A percentile compares a stretch with the other conserved stretches of the same genome.
phyloP scores from a whole-genome alignment of 78 protist genomes.

The Pigoraptor vietnamica region DNA sequence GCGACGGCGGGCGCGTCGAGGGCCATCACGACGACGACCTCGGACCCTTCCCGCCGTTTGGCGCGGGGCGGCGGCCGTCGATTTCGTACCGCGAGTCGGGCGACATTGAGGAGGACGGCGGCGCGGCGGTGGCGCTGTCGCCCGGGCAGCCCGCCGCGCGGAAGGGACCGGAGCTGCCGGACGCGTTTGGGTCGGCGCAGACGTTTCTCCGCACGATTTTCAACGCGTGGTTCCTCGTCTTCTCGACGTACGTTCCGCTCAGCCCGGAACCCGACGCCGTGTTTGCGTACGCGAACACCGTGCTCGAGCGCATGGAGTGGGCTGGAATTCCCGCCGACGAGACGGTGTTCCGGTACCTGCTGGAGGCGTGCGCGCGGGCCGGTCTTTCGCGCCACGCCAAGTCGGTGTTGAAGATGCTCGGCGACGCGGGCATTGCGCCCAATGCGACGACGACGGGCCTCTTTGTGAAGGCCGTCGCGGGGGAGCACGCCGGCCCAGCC shows the following conservation, averaged over 20 bases:
- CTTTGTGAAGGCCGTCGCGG: conserved; percentile 13
- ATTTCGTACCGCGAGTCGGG: not conserved
- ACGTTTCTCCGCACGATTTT: not conserved
- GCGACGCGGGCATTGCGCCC: conserved; percentile 12
- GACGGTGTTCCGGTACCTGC: not conserved
- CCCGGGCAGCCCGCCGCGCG: not conserved
- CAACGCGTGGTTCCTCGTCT: not conserved
- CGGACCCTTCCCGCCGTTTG: not conserved
- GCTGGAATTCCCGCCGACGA: not conserved
- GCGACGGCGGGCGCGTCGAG: not conserved
- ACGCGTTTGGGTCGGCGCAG: not conserved
- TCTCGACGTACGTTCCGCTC: not conserved
- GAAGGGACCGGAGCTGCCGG: not conserved
- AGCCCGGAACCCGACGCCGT: not conserved
- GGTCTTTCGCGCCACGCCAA: not conserved
- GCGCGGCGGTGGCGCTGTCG: not conserved
- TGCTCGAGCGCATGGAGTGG: not conserved
- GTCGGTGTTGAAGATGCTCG: conserved; percentile 1
- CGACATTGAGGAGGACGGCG: not conserved
- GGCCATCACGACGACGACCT: not conserved
- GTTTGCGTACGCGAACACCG: not conserved
- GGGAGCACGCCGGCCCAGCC: not conserved
- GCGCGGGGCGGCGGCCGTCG: not conserved
- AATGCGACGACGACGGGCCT: conserved; percentile 24
- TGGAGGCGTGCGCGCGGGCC: not conserved